phyloP scores from a whole-genome alignment of 2,329 filamentous ascomycete genomes.

The Talaromyces marneffei region DNA sequence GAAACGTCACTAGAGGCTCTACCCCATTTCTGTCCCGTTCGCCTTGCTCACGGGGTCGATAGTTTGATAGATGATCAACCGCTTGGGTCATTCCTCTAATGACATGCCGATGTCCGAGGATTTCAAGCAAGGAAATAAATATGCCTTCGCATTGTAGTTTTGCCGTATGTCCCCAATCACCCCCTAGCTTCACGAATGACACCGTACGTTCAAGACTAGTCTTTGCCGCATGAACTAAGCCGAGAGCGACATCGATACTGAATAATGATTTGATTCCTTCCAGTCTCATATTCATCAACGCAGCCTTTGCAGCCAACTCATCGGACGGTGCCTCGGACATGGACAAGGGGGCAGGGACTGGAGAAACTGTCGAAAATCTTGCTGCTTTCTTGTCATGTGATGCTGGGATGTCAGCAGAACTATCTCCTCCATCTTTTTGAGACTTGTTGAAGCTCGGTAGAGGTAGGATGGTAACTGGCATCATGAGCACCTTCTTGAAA shows the following conservation, averaged over 20 bases:
- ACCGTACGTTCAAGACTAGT: conserved; percentile 78
- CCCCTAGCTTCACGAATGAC: conserved; percentile 73
- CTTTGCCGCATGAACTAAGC: conserved; percentile 83
- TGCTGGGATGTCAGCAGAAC: conserved; percentile 16
- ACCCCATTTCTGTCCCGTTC: conserved; percentile 67
- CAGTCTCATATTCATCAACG: conserved; percentile 87
- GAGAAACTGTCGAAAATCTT: conserved; percentile 35
- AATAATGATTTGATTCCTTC: conserved; percentile 94
- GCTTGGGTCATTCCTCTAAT: conserved; percentile 92
- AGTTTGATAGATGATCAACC: conserved; percentile 80
- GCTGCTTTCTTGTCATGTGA: conserved; percentile 25
- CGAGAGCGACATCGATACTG: conserved; percentile 90
- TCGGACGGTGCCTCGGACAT: conserved; percentile 70
- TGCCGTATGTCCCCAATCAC: conserved; percentile 73
- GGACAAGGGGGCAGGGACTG: conserved; percentile 22
- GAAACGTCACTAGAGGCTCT: conserved; percentile 86
- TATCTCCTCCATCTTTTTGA: conserved; percentile 29
- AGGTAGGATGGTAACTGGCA: conserved; percentile 80
- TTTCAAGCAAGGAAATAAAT: conserved; percentile 76
- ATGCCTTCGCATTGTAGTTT: conserved; percentile 84
- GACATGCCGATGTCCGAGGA: conserved; percentile 79
- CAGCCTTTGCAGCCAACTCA: conserved; percentile 93
- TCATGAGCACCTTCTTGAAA: conserved; percentile 99
- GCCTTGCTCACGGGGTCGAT: conserved; percentile 70
- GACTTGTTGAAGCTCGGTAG: conserved; percentile 61